Percentiles rank a stretch among this genome's conserved stretches.
phyloP scores from a whole-genome alignment of 2,329 filamentous ascomycete species.

The Pezicula radicicola region DNA sequence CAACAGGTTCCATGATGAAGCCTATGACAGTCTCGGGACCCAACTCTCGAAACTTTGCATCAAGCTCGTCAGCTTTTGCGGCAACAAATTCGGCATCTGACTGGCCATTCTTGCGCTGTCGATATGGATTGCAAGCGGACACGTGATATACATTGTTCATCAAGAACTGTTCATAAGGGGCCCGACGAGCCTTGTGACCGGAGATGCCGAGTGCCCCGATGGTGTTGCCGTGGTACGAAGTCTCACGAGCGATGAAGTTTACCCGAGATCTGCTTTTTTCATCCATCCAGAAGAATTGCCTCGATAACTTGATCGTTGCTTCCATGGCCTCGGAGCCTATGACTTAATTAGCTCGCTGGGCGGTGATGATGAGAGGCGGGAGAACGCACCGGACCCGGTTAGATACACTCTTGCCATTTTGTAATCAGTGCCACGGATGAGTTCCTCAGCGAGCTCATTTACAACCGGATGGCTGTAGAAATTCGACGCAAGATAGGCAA shows the following conservation, averaged over 20 bases:
- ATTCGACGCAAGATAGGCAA: slow-evolving; percentile 56
- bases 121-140: slow-evolving; percentile 62
- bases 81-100: slow-evolving; percentile 52
- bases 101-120: slow-evolving; percentile 47
- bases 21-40: slow-evolving; percentile 62
- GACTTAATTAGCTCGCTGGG: slow-evolving; percentile 6
- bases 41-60: slow-evolving; percentile 56
- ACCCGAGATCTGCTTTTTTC: slow-evolving; percentile 40
- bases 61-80: slow-evolving; percentile 58
- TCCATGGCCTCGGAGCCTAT: slow-evolving; percentile 67
- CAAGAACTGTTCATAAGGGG: slow-evolving; percentile 55
- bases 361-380: background rate
- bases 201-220: slow-evolving; percentile 59
- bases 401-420: slow-evolving; percentile 54
- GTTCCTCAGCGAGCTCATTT: slow-evolving; percentile 41
- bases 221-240: slow-evolving; percentile 70
- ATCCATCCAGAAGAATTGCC: slow-evolving; percentile 63
- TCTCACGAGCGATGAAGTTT: slow-evolving; percentile 61
- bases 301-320: slow-evolving; percentile 62
- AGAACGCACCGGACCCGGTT: slow-evolving; percentile 49
- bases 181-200: slow-evolving; percentile 56
- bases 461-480: slow-evolving; percentile 53
- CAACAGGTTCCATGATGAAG: slow-evolving; percentile 66
- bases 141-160: slow-evolving; percentile 52
- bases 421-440: slow-evolving; percentile 36